Evolutionary conservation across 495 filamentous ascomycete species (phyloP).

Genomic region (Penicillium samsonianum): DNA sequence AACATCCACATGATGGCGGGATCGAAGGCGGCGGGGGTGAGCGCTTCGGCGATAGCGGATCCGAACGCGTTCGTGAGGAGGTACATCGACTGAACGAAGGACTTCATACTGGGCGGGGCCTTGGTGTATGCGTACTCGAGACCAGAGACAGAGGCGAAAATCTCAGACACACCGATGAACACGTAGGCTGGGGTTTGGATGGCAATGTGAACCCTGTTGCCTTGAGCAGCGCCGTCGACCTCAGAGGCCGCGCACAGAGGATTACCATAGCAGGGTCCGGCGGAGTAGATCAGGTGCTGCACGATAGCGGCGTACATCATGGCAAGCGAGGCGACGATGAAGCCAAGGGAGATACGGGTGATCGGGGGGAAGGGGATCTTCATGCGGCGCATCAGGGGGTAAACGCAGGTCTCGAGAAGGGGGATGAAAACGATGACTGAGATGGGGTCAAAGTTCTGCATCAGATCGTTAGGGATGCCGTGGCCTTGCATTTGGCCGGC

Average conservation of each 20-base stretch:
- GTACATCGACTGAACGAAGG: conserved; percentile 73
- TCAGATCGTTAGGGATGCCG: conserved; percentile 70
- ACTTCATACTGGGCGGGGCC: conserved; percentile 79
- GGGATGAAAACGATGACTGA: conserved; percentile 73
- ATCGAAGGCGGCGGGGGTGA: conserved; percentile 68
- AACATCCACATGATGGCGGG: conserved; percentile 73
- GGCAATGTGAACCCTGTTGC: conserved; percentile 62
- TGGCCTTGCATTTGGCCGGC: conserved; percentile 56
- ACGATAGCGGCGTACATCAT: conserved; percentile 69
- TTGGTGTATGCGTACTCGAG: conserved; percentile 82
- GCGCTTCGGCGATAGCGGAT: conserved; percentile 68
- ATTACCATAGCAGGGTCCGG: conserved; percentile 50
- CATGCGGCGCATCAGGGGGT: conserved; percentile 64
- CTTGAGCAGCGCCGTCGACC: conserved; percentile 34
- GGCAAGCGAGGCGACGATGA: conserved; percentile 62
- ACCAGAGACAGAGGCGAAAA: conserved; percentile 69
- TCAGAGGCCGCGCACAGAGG: conserved; percentile 38
- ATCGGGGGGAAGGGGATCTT: conserved; percentile 70
- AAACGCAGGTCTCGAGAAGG: conserved; percentile 65
- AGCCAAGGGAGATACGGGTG: conserved; percentile 72
- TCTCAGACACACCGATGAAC: conserved; percentile 71
- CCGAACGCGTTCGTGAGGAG: conserved; percentile 74
- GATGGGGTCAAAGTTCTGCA: conserved; percentile 75
- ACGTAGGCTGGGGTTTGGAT: conserved; percentile 71
- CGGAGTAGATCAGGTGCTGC: conserved; percentile 70